These are phyloP conservation scores for Rhizophagus clarus DNA, from an alignment of 192 early-diverging fungal species.

Conservation along the genomic window DNA sequence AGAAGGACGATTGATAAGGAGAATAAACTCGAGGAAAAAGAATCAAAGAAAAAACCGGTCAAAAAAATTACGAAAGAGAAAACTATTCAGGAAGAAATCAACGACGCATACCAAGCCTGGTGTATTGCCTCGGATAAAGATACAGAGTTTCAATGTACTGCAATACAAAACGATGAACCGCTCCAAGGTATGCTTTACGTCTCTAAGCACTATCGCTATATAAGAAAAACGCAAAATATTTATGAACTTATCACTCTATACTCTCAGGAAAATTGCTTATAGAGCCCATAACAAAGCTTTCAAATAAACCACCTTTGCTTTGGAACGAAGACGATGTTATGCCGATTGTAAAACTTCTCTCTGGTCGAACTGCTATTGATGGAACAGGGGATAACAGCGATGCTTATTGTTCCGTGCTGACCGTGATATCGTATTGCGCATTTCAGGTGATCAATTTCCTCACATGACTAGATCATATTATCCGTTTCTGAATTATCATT, in stretches of 20 bases:
- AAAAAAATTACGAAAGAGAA: neutral
- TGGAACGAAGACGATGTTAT: conserved; percentile 17
- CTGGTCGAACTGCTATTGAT: conserved; percentile 1
- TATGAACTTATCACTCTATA: conserved; percentile 12
- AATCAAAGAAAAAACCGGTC: neutral
- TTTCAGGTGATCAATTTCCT: too few relatives aligned
- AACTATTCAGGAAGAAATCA: conserved; percentile 6
- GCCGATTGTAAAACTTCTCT: conserved; percentile 12
- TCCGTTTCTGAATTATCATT: too few relatives aligned
- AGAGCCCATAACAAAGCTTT: conserved; percentile 3
- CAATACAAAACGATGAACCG: neutral
- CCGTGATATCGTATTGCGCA: too few relatives aligned
- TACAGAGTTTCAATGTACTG: neutral
- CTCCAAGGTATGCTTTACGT: conserved; percentile 11
- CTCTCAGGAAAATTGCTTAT: conserved; percentile 11
- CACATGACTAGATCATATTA: too few relatives aligned
- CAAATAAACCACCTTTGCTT: conserved; percentile 1
- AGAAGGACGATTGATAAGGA: neutral
- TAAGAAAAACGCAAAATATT: conserved; percentile 5
- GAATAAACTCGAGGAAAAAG: neutral
- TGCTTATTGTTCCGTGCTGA: too few relatives aligned
- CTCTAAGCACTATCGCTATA: neutral
- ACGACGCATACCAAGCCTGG: conserved; percentile 7
- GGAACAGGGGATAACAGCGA: conserved; percentile 6
- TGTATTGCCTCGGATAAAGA: conserved; percentile 14